Evolutionary conservation across 1,284 basidiomycete genomes (phyloP), one percentile per base, ranked within the genome.

Genomic region (Xerocomus nothofagi): DNA sequence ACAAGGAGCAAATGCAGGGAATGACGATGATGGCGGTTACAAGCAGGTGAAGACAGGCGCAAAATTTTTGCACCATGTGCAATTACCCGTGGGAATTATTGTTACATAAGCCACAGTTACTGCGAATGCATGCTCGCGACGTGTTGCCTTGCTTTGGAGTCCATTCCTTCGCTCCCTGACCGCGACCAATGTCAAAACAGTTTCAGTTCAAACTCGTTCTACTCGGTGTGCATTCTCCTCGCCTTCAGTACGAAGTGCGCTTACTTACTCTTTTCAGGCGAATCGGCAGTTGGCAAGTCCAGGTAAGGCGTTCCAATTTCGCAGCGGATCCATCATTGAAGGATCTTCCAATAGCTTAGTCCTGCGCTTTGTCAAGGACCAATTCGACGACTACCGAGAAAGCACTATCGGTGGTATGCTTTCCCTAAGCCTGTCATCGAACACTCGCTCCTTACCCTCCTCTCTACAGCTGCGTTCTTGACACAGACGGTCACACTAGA

Each of bases 231-330:
- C 18, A 11, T 41, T 37, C 4, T 9, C 40, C 3, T 26, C 33
- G 29, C 58, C 45, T 15, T 29, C 46, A 37, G 29, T 17, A 31
- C 18, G 26, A 46, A 10, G 32, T 47, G 3, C 15, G 18, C 39
- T 50, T 17, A 55, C 34, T 33, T 27, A 9, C 42, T 44, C 8
- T 32, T 40, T 51, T 23, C 65, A 92, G 93, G 95, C 64, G 95
- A 98, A 75, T 96, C 93, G 39, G 94, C 96, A 39, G 95, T 98
- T 38, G 95, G 95, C 51, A 98, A 98, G 80, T 97, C 93, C 55
- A 91, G 88, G 89, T 90, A 70, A 53, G 50, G 49, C 54, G 53
- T 12, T 24, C 31, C 32, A n/a, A 23, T 24, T 34, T 38, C 36
- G 32, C 42, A 15, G 21, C 44, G 32, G 18, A 39, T 29, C 18